phyloP scores from a whole-genome alignment of 148 eudicot genomes.

The Chenopodium suecicum region DNA sequence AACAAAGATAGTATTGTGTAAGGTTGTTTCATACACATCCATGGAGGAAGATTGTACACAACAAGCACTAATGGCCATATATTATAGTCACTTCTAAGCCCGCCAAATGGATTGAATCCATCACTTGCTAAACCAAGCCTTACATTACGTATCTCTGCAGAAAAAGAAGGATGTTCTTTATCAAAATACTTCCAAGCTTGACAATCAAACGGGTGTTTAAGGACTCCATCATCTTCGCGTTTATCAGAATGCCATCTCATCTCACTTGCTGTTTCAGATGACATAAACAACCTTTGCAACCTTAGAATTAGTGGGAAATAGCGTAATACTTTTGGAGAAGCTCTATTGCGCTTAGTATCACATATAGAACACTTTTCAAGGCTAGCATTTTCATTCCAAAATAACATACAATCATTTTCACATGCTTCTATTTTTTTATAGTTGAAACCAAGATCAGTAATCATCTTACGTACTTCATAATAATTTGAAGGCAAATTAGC shows the following conservation, averaged over 20 bases:
- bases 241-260: conserved; percentile 19
- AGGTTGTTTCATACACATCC: conserved; percentile 24
- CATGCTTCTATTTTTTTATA: conserved; percentile 8
- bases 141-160: conserved; percentile 12
- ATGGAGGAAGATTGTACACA: conserved; percentile 13
- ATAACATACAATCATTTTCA: conserved; percentile 10
- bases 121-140: conserved; percentile 29
- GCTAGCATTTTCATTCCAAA: conserved; percentile 5
- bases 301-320: conserved; percentile 19
- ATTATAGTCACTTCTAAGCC: not conserved
- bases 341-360: not conserved
- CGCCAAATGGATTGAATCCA: conserved; percentile 28
- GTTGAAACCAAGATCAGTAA: not conserved
- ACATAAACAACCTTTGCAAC: conserved; percentile 20
- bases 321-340: conserved; percentile 16
- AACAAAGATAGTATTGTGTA: conserved; percentile 19
- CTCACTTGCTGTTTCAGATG: conserved; percentile 1
- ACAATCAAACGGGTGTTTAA: conserved; percentile 13
- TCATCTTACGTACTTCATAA: conserved; percentile 14
- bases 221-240: conserved; percentile 11
- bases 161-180: not conserved
- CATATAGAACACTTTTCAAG: conserved; percentile 5
- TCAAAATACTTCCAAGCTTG: conserved; percentile 30
- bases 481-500: not conserved
- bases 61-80: conserved; percentile 32